phyloP scores from a whole-genome alignment of 169 alveolate species.

The Plasmodium coatneyi region DNA sequence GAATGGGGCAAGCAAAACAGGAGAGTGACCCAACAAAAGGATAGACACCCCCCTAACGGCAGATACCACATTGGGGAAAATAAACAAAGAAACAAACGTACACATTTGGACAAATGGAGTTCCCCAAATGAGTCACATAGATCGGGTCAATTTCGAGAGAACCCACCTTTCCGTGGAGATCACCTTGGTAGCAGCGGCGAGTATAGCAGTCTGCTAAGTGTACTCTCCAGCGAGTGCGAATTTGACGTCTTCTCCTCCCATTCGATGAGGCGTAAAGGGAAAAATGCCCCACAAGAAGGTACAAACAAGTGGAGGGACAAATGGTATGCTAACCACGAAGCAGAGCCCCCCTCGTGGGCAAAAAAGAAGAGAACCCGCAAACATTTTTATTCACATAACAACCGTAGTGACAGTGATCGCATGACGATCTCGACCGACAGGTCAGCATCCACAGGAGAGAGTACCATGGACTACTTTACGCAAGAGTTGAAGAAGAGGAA shows the following conservation, averaged over 20 bases:
- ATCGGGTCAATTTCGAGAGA: background rate
- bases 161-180: background rate
- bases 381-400: background rate
- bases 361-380: background rate
- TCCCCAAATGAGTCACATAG: background rate
- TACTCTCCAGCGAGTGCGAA: background rate
- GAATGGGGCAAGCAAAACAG: background rate
- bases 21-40: background rate
- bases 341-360: background rate
- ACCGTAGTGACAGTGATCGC: background rate
- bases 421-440: background rate
- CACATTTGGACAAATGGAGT: background rate
- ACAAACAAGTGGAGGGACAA: background rate
- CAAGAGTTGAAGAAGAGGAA: constrained; percentile 14
- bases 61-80: background rate
- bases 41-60: background rate
- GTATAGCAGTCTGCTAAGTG: background rate
- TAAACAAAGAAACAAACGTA: background rate
- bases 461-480: constrained; percentile 19
- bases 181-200: background rate
- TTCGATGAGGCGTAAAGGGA: background rate
- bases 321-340: background rate
- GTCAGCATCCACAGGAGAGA: constrained; percentile 18
- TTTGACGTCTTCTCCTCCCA: background rate
- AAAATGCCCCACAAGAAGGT: background rate